These are phyloP conservation scores for Umbelopsis ramanniana DNA, from an alignment of 192 early-diverging fungal species.

Conservation along the genomic window DNA sequence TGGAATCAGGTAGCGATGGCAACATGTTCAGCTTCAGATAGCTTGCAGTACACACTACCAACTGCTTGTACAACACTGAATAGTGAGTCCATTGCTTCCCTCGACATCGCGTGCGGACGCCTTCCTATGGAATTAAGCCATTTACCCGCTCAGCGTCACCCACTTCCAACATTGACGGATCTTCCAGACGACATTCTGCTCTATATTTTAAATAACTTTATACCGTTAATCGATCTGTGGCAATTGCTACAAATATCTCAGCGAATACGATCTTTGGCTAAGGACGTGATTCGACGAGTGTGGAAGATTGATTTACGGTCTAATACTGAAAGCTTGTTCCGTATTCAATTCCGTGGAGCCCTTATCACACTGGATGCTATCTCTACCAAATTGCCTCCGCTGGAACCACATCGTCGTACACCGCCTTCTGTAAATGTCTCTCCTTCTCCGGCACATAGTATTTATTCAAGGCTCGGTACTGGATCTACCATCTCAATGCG, in stretches of 20 bases:
- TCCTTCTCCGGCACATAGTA: slow-evolving; percentile 3
- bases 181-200: slow-evolving; percentile 42
- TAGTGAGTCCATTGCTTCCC: slow-evolving; percentile 14
- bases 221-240: slow-evolving; percentile 41
- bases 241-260: slow-evolving; percentile 30
- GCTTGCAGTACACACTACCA: background rate
- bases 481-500: slow-evolving; percentile 7
- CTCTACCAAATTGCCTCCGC: slow-evolving; percentile 11
- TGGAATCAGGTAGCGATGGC: slow-evolving; percentile 22
- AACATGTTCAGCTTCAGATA: slow-evolving; percentile 14
- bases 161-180: slow-evolving; percentile 1
- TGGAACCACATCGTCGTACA: background rate
- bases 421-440: background rate
- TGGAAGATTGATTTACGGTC: slow-evolving; percentile 39
- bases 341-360: slow-evolving; percentile 40
- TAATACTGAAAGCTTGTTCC: slow-evolving; percentile 28
- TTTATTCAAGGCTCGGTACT: slow-evolving; percentile 19
- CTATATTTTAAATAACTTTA: slow-evolving; percentile 35
- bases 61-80: slow-evolving; percentile 17
- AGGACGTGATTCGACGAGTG: slow-evolving; percentile 29
- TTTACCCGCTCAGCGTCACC: background rate
- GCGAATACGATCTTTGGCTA: slow-evolving; percentile 29
- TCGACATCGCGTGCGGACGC: slow-evolving; percentile 7
- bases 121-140: background rate
- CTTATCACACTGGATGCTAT: slow-evolving; percentile 36